Conservation (phyloP, 2,329 filamentous ascomycete species). For the Davidsoniella neocaledoniae region DNA sequence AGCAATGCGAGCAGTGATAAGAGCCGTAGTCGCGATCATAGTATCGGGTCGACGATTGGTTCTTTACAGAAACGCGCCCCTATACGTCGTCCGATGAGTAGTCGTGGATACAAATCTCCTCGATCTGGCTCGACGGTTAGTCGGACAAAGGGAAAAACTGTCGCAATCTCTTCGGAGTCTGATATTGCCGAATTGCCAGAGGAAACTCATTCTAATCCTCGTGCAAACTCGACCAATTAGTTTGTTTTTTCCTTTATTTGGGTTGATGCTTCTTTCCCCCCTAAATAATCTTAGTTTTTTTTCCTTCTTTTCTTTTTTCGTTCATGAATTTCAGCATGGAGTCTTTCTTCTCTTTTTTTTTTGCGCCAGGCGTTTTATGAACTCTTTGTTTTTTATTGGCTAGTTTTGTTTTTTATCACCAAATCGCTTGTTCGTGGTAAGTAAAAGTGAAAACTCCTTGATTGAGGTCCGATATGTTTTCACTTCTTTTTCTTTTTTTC, state of each 20-base stretch:
- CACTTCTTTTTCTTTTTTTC: too few species aligned
- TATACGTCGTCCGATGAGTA: constrained; percentile 4
- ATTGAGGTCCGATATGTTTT: too few species aligned
- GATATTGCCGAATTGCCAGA: constrained; percentile 1
- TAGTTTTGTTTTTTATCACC: too few species aligned
- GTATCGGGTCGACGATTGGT: background rate
- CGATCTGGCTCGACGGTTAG: background rate
- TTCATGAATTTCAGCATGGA: background rate
- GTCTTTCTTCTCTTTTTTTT: constrained; percentile 1
- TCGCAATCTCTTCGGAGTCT: background rate
- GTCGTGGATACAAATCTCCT: background rate
- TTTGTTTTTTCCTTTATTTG: constrained; percentile 7
- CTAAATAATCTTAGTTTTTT: background rate
- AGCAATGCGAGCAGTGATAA: background rate
- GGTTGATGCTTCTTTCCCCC: background rate
- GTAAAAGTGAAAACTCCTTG: too few species aligned
- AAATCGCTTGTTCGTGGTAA: too few species aligned
- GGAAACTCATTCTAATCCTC: background rate
- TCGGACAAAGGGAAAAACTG: background rate
- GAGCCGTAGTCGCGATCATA: constrained; percentile 5
- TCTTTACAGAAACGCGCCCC: background rate
- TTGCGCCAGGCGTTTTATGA: background rate
- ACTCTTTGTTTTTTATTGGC: too few species aligned
- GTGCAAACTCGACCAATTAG: constrained; percentile 7
- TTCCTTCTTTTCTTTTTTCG: constrained; percentile 3